These are phyloP conservation scores for Mortierella sp. DNA, from an alignment of 371 early-diverging fungal species.

Conservation along the genomic window DNA sequence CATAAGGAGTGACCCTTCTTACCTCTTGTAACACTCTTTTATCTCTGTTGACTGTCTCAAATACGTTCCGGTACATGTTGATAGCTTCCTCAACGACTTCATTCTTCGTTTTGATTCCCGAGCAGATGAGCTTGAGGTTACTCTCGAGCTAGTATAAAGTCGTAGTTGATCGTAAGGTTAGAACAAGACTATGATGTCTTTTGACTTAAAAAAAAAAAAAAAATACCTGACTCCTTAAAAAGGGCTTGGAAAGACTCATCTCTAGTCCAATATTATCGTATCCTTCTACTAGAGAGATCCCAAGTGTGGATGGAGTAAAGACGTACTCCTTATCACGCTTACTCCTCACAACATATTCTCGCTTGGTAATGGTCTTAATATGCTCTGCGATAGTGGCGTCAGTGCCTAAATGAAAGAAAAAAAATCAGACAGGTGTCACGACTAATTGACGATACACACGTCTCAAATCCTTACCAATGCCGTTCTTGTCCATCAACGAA, in stretches of 20 bases:
- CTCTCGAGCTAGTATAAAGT: conserved; percentile 73
- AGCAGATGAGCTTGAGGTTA: conserved; percentile 77
- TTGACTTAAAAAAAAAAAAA: not conserved
- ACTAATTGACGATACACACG: not conserved
- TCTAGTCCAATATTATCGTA: conserved; percentile 92
- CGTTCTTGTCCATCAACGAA: conserved; percentile 96
- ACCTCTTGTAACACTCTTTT: conserved; percentile 37
- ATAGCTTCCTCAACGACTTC: conserved; percentile 73
- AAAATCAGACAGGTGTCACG: not conserved
- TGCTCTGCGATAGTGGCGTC: conserved; percentile 99
- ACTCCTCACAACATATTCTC: conserved; percentile 90
- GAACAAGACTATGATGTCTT: not conserved
- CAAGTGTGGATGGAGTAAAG: conserved; percentile 91
- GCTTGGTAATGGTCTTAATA: conserved; percentile 95
- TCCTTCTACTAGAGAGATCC: conserved; percentile 93
- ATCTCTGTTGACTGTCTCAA: conserved; percentile 54
- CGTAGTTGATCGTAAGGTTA: not conserved
- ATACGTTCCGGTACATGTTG: conserved; percentile 76
- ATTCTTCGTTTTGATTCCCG: conserved; percentile 67
- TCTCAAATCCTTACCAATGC: conserved; percentile 80
- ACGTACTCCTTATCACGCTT: conserved; percentile 59
- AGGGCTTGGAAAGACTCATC: conserved; percentile 87
- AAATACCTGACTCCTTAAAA: conserved; percentile 80
- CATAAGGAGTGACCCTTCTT: not conserved
- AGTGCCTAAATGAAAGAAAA: conserved; percentile 75